phyloP scores from a whole-genome alignment of 331 rosid genomes.

The Pyracantha coccinea region DNA sequence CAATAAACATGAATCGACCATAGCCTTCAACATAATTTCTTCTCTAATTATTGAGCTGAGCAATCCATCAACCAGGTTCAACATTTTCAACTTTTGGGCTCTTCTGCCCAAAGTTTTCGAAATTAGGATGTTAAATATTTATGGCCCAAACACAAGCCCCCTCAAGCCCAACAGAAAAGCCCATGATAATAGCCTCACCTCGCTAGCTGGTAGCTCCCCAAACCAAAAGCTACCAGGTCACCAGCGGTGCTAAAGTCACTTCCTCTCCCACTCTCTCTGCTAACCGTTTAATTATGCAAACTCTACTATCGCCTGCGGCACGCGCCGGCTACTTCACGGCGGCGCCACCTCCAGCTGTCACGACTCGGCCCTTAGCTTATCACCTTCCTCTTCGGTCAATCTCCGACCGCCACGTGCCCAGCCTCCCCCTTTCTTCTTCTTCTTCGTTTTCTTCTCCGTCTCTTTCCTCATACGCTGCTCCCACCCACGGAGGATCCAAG shows the following conservation, averaged over 20 bases:
- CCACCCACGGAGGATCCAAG: constrained; percentile 17
- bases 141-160: too few species aligned
- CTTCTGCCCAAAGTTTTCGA: too few species aligned
- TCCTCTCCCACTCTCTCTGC: background rate
- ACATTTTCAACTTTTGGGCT: too few species aligned
- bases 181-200: too few species aligned
- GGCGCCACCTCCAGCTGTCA: constrained; percentile 3
- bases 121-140: too few species aligned
- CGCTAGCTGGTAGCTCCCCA: too few species aligned
- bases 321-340: constrained; percentile 33
- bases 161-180: too few species aligned
- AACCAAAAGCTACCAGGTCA: background rate
- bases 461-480: constrained; percentile 12
- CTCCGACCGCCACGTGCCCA: constrained; percentile 22
- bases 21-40: too few species aligned
- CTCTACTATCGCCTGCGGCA: constrained; percentile 54
- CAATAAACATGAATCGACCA: too few species aligned
- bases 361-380: constrained; percentile 15
- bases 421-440: constrained; percentile 20
- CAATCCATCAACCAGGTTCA: too few species aligned
- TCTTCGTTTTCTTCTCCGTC: constrained; percentile 6
- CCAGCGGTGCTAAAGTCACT: background rate
- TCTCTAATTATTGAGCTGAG: too few species aligned
- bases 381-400: constrained; percentile 9
- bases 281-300: constrained; percentile 43